These are phyloP conservation scores for Heliocybe sulcata DNA, from an alignment of 1,284 basidiomycete species.

Conservation along the genomic window DNA sequence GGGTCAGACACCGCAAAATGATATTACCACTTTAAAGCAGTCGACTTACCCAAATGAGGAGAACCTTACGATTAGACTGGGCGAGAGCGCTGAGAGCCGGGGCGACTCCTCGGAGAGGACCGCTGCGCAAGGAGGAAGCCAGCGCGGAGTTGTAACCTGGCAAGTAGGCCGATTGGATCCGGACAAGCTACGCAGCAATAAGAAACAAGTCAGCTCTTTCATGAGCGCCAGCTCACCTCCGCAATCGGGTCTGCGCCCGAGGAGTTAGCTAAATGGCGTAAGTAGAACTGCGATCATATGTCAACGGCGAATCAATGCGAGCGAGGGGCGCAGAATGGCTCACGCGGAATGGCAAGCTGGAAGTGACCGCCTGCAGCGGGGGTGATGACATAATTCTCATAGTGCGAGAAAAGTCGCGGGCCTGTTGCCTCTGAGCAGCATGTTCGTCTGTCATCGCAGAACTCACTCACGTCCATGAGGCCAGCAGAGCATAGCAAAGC, in stretches of 20 bases:
- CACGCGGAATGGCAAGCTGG: constrained; percentile 54
- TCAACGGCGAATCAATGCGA: background rate
- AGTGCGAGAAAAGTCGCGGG: constrained; percentile 59
- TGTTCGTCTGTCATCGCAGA: background rate
- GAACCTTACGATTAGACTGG: constrained; percentile 38
- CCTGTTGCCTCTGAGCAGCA: constrained; percentile 24
- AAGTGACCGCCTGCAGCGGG: constrained; percentile 52
- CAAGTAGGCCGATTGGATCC: constrained; percentile 66
- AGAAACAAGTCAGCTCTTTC: background rate
- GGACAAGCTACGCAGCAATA: constrained; percentile 38
- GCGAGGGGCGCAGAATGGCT: constrained; percentile 11
- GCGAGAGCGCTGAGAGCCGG: constrained; percentile 43
- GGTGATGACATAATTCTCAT: constrained; percentile 70
- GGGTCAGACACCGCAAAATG: too few species aligned
- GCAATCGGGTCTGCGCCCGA: constrained; percentile 25
- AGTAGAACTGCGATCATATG: constrained; percentile 32
- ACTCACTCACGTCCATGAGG: constrained; percentile 45
- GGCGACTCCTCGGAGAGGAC: constrained; percentile 55
- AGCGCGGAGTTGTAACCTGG: constrained; percentile 66
- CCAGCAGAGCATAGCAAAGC: constrained; percentile 63
- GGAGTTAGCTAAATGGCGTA: constrained; percentile 35
- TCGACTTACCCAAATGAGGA: constrained; percentile 55
- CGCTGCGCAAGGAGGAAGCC: constrained; percentile 67
- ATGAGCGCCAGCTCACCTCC: constrained; percentile 23
- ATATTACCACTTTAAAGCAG: too few species aligned